Percentiles rank a stretch among this genome's conserved stretches.
Conservation (phyloP, 2,329 filamentous ascomycete species). For the Coniella lustricola region DNA sequence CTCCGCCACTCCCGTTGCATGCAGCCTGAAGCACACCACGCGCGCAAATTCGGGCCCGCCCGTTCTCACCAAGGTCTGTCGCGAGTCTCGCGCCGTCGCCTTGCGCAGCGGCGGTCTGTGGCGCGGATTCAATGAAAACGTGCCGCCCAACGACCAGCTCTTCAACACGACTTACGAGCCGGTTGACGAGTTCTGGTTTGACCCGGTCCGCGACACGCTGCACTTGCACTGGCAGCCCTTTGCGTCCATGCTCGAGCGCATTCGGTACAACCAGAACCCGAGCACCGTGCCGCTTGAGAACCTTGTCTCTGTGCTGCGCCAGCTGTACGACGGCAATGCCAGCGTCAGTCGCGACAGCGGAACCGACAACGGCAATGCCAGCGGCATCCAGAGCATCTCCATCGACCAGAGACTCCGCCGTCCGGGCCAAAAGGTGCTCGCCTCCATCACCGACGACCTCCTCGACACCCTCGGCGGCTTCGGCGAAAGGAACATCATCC, state of each 20-base stretch:
- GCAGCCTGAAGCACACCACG: background rate
- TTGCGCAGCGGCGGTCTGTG: background rate
- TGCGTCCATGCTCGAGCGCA: too few species aligned
- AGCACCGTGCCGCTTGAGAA: too few species aligned
- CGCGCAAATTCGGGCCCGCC: background rate
- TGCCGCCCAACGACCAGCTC: too few species aligned
- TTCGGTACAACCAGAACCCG: too few species aligned
- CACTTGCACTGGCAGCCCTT: background rate
- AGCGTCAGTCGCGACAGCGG: too few species aligned
- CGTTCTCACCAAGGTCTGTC: constrained; percentile 1
- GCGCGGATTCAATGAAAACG: background rate
- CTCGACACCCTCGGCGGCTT: background rate
- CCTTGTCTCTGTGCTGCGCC: too few species aligned
- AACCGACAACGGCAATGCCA: too few species aligned
- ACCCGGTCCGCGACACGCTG: background rate
- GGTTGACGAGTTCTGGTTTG: background rate
- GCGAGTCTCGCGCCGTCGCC: constrained; percentile 1
- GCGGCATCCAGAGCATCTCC: too few species aligned
- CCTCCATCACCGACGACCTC: background rate
- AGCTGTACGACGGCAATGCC: too few species aligned
- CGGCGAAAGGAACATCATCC: background rate
- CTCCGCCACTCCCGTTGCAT: background rate
- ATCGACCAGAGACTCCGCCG: too few species aligned
- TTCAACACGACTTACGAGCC: background rate
- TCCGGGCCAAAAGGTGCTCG: background rate